These are phyloP conservation scores for Globisporangium cystogenes DNA, from an alignment of 352 stramenopile species.

Conservation along the genomic window DNA sequence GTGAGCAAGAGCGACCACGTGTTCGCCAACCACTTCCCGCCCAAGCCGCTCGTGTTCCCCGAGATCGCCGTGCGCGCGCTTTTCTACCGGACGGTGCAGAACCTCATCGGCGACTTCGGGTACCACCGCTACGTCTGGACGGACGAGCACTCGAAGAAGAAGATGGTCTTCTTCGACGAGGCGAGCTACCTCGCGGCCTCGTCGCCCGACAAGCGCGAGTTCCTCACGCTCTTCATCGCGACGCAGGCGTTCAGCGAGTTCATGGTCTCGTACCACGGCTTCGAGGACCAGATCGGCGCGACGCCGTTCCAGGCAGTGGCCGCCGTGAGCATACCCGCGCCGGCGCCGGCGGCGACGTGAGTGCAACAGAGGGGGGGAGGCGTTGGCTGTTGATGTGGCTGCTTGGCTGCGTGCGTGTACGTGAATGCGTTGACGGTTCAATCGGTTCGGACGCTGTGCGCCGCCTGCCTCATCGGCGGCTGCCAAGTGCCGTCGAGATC, in stretches of 20 bases:
- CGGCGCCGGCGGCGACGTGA: neutral
- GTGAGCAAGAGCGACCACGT: constrained; percentile 70
- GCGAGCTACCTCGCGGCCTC: constrained; percentile 80
- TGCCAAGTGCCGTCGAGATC: constrained; percentile 8
- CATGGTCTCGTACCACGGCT: constrained; percentile 76
- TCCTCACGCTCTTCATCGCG: constrained; percentile 80
- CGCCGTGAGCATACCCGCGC: neutral
- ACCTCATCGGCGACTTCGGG: constrained; percentile 78
- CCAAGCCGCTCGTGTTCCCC: constrained; percentile 63
- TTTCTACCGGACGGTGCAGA: constrained; percentile 56
- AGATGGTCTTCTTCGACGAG: constrained; percentile 83
- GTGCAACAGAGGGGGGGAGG: neutral
- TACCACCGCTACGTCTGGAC: constrained; percentile 84
- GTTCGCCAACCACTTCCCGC: constrained; percentile 62
- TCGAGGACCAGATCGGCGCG: constrained; percentile 47
- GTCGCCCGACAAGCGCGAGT: constrained; percentile 65
- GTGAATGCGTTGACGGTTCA: neutral
- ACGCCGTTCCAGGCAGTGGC: constrained; percentile 8
- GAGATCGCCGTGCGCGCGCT: constrained; percentile 63
- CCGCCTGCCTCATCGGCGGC: neutral
- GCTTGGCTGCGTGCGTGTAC: neutral
- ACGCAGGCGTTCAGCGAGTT: constrained; percentile 85
- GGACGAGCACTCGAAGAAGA: constrained; percentile 75
- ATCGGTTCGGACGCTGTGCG: too few relatives aligned
- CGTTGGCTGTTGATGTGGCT: neutral